Percentiles rank a stretch among this genome's conserved stretches.
Evolutionary conservation across 2,329 filamentous ascomycete species (phyloP).

Genomic region (Cladosporium halotolerans): DNA sequence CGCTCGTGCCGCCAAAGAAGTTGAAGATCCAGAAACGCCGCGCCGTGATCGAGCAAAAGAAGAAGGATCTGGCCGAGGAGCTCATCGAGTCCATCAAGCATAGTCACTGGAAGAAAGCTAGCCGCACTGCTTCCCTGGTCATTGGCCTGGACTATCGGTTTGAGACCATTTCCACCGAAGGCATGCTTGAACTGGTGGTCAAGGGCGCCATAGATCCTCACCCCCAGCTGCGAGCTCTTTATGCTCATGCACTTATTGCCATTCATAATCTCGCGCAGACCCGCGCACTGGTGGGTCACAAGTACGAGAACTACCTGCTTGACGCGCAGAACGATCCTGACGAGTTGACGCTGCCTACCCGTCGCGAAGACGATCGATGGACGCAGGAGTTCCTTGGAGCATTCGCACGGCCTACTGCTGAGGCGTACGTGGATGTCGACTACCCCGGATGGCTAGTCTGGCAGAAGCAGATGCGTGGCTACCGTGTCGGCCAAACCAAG

Average conservation of each 20-base stretch:
- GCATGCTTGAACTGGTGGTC: conserved; percentile 77
- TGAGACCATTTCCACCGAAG: conserved; percentile 72
- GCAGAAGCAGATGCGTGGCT: conserved; percentile 79
- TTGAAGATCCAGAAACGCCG: conserved; percentile 70
- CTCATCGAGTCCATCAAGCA: conserved; percentile 68
- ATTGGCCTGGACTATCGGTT: conserved; percentile 89
- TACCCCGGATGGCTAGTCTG: conserved; percentile 96
- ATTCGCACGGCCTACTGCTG: conserved; percentile 70
- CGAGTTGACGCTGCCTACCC: conserved; percentile 66
- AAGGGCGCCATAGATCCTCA: conserved; percentile 84
- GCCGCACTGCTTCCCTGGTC: conserved; percentile 81
- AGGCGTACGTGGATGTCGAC: conserved; percentile 87
- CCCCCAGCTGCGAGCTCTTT: conserved; percentile 74
- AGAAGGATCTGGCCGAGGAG: conserved; percentile 72
- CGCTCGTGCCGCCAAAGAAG: conserved; percentile 59
- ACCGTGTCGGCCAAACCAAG: conserved; percentile 62
- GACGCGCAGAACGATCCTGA: conserved; percentile 74
- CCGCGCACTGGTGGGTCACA: conserved; percentile 76
- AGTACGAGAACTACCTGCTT: conserved; percentile 78
- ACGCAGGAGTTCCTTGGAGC: conserved; percentile 70
- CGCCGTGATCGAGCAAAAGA: conserved; percentile 72
- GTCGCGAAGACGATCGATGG: conserved; percentile 68
- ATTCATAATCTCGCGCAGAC: conserved; percentile 80
- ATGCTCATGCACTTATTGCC: conserved; percentile 70
- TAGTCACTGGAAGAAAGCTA: conserved; percentile 95